These are phyloP conservation scores for Acidiella bohemica DNA, from an alignment of 495 filamentous ascomycete species.

Conservation along the genomic window DNA sequence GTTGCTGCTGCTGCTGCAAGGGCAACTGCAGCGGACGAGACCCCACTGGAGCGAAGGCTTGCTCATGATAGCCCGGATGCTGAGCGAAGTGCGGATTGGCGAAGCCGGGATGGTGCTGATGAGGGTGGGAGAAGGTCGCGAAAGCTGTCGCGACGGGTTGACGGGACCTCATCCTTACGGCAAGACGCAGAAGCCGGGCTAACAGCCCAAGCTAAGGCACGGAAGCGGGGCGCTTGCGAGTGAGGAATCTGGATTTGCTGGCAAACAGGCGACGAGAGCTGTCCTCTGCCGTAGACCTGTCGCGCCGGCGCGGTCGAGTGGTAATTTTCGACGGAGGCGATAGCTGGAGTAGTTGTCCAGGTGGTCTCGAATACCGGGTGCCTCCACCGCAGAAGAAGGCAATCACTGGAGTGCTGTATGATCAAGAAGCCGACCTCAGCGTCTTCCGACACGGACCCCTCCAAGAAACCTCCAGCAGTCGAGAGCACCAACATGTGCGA, in stretches of 20 bases:
- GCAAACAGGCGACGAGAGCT: too few relatives aligned
- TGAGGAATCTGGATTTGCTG: too few relatives aligned
- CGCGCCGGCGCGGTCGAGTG: too few relatives aligned
- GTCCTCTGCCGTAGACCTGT: too few relatives aligned
- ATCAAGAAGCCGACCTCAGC: constrained; percentile 1
- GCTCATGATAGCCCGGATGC: constrained; percentile 23
- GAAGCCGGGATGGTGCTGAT: neutral
- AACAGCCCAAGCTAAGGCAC: constrained; percentile 15
- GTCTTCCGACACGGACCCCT: neutral
- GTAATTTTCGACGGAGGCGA: too few relatives aligned
- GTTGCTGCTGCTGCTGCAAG: constrained; percentile 14
- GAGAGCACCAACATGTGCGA: too few relatives aligned
- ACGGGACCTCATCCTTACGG: constrained; percentile 10
- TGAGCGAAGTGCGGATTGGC: constrained; percentile 5
- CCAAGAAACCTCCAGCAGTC: too few relatives aligned
- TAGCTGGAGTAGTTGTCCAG: neutral
- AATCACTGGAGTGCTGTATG: constrained; percentile 6
- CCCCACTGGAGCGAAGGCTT: constrained; percentile 7
- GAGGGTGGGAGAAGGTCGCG: constrained; percentile 4
- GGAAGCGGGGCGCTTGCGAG: constrained; percentile 12
- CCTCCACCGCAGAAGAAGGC: neutral
- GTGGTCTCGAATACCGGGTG: neutral
- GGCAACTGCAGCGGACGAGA: constrained; percentile 16
- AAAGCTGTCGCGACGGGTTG: constrained; percentile 8
- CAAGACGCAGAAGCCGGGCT: constrained; percentile 5